A percentile compares a stretch with the other conserved stretches of the same genome.
phyloP scores from a whole-genome alignment of 2,329 filamentous ascomycete species.

The Pyricularia grisea region DNA sequence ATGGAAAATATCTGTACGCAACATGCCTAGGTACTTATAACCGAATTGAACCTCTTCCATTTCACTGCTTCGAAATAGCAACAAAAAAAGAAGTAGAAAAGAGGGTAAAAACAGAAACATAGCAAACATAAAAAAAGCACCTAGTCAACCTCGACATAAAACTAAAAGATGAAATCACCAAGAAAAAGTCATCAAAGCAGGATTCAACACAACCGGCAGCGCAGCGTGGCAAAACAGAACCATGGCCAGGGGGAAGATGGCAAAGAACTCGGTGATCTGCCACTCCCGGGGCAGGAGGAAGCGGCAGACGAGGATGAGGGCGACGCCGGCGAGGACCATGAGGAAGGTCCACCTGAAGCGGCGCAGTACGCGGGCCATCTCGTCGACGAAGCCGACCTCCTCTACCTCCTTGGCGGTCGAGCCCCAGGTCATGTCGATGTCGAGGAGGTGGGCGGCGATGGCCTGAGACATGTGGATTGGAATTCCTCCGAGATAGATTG shows the following conservation, averaged over 20 bases:
- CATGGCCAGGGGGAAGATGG: slow-evolving; percentile 66
- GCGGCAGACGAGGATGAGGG: slow-evolving; percentile 55
- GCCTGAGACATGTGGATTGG: slow-evolving; percentile 75
- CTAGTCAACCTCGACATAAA: background rate
- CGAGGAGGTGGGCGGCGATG: slow-evolving; percentile 72
- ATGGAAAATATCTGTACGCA: background rate
- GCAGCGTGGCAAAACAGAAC: slow-evolving; percentile 60
- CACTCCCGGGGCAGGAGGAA: slow-evolving; percentile 57
- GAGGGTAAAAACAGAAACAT: too few species aligned
- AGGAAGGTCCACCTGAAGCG: slow-evolving; percentile 29
- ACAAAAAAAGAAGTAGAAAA: background rate
- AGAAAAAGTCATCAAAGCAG: slow-evolving; percentile 71
- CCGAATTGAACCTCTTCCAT: background rate
- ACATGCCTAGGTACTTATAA: background rate
- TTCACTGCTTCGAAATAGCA: background rate
- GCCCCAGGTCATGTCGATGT: slow-evolving; percentile 80
- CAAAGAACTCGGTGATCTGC: slow-evolving; percentile 62
- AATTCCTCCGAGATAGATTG: slow-evolving; percentile 75
- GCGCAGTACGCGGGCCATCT: slow-evolving; percentile 68
- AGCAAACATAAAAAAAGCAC: background rate
- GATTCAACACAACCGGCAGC: slow-evolving; percentile 64
- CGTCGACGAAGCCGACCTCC: slow-evolving; percentile 76
- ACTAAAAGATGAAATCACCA: slow-evolving; percentile 39
- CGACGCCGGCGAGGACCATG: slow-evolving; percentile 45
- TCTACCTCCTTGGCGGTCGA: slow-evolving; percentile 76